phyloP scores from a whole-genome alignment of 2,329 filamentous ascomycete species.

The Penicillium digitatum region DNA sequence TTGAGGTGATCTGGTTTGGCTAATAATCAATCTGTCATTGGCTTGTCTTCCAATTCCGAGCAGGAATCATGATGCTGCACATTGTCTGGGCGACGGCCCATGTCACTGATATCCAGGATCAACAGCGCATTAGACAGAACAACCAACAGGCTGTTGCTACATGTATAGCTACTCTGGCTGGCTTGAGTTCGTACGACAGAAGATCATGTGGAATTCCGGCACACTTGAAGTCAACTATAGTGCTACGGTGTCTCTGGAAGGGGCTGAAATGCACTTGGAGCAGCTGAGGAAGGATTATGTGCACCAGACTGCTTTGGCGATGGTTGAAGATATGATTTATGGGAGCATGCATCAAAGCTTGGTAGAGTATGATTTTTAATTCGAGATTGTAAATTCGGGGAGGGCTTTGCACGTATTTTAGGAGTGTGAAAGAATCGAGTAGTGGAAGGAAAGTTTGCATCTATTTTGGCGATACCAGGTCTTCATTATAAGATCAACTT shows the following conservation, averaged over 20 bases:
- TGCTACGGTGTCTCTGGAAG: conserved; percentile 4
- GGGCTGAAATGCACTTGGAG: conserved; percentile 17
- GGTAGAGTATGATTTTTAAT: conserved; percentile 1
- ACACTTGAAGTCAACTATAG: background rate
- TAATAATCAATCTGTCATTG: conserved; percentile 1
- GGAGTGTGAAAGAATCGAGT: too few relatives aligned
- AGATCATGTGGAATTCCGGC: conserved; percentile 1
- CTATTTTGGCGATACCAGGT: background rate
- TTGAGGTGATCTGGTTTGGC: background rate
- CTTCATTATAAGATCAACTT: conserved; percentile 24
- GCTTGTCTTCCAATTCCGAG: conserved; percentile 29
- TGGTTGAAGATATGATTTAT: conserved; percentile 30
- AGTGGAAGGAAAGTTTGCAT: background rate
- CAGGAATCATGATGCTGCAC: conserved; percentile 28
- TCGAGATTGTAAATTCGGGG: background rate
- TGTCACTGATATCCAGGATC: conserved; percentile 3
- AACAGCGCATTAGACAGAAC: conserved; percentile 5
- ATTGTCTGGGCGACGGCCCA: conserved; percentile 21
- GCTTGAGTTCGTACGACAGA: conserved; percentile 21
- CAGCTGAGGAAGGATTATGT: conserved; percentile 24
- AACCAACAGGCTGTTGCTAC: conserved; percentile 21
- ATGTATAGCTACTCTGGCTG: conserved; percentile 20
- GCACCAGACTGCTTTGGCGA: conserved; percentile 23
- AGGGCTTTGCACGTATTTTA: background rate
- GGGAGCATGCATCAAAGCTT: conserved; percentile 9